Conservation (phyloP, 1,139 yeast species). For the Sugiyamaella pinicola region DNA sequence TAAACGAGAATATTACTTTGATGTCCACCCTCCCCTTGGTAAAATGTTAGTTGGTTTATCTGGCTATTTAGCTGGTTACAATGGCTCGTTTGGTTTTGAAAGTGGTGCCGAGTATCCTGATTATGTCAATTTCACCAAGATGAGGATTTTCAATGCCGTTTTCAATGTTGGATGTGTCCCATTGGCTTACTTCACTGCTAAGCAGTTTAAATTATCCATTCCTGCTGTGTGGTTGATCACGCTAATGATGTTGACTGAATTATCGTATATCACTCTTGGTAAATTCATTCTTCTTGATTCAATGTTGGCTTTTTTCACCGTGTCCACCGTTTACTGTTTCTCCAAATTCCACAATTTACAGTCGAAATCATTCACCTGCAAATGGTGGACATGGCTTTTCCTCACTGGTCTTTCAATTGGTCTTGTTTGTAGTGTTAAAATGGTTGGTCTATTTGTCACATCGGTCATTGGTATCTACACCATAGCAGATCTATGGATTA, state of each 20-base stretch:
- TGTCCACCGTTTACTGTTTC: conserved; percentile 75
- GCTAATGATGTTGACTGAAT: conserved; percentile 82
- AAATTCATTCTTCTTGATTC: conserved; percentile 92
- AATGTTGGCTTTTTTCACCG: conserved; percentile 92
- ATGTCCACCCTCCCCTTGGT: conserved; percentile 98
- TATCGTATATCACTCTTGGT: conserved; percentile 84
- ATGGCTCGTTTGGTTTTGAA: conserved; percentile 94
- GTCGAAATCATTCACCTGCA: conserved; percentile 60
- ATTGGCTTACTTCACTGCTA: conserved; percentile 87
- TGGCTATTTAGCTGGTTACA: conserved; percentile 91
- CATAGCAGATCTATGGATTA: conserved; percentile 68
- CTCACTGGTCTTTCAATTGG: conserved; percentile 84
- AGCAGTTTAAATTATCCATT: conserved; percentile 77
- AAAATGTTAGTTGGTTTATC: conserved; percentile 95
- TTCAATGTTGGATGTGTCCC: conserved; percentile 93
- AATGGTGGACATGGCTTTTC: conserved; percentile 94
- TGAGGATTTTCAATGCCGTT: conserved; percentile 92
- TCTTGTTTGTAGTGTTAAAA: conserved; percentile 81
- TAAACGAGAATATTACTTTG: conserved; percentile 56
- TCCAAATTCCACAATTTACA: conserved; percentile 78
- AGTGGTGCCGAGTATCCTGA: conserved; percentile 87
- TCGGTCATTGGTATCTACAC: conserved; percentile 84
- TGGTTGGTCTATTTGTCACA: conserved; percentile 94
- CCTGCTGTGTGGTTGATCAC: conserved; percentile 89
- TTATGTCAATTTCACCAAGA: conserved; percentile 79